These are phyloP conservation scores for Grammothele lineata DNA, from an alignment of 768 basidiomycete genomes.

Conservation along the genomic window DNA sequence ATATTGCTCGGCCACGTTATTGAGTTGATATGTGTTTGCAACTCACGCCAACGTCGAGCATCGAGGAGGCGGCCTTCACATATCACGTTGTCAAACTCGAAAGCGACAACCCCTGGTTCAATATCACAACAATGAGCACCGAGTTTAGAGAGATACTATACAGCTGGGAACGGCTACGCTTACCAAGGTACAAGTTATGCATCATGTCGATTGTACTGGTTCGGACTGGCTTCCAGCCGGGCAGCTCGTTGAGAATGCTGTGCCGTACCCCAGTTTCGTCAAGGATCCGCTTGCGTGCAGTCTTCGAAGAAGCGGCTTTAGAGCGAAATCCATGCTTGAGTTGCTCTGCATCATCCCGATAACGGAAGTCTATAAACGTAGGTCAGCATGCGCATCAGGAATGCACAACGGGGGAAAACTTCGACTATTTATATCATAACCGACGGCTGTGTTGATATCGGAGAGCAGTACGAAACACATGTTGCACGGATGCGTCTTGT, in stretches of 20 bases:
- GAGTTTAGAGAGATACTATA: no score
- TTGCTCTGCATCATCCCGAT: not conserved
- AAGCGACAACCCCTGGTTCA: not conserved
- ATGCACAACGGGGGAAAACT: no score
- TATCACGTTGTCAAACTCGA: not conserved
- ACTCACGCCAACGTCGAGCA: not conserved
- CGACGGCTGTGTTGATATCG: no score
- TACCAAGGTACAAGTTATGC: slow-evolving; percentile 2
- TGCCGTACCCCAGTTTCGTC: not conserved
- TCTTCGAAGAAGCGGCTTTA: not conserved
- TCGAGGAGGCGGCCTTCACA: not conserved
- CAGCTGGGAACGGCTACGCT: not conserved
- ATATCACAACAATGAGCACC: no score
- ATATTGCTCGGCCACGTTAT: slow-evolving; percentile 1
- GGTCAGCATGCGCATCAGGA: no score
- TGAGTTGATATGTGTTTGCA: not conserved
- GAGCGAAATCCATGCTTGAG: not conserved
- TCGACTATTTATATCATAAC: no score
- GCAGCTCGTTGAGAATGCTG: not conserved
- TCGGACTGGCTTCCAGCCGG: not conserved
- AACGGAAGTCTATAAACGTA: no score
- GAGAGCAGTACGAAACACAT: no score
- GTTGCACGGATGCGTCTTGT: no score
- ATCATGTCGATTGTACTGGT: not conserved
- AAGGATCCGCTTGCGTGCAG: not conserved